phyloP scores from a whole-genome alignment of 768 basidiomycete species.

The Boletus rubescentipes region DNA sequence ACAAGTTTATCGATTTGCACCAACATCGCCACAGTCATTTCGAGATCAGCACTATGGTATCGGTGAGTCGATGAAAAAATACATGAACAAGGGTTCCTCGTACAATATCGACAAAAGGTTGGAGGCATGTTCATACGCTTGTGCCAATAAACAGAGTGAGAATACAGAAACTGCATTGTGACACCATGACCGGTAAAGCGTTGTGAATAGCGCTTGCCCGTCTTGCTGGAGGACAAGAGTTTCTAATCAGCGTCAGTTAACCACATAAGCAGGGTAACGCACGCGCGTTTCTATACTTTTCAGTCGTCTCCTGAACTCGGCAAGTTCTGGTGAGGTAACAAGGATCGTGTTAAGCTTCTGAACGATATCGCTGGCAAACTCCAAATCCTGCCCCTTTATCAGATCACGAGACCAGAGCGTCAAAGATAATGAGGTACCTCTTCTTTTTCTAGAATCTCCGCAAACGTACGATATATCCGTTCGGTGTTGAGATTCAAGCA shows the following conservation, averaged over 20 bases:
- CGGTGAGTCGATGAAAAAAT: not conserved
- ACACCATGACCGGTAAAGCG: slow-evolving; percentile 96
- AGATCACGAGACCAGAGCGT: not conserved
- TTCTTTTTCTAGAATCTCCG: slow-evolving; percentile 97
- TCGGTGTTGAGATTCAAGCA: slow-evolving; percentile 95
- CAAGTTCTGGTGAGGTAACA: slow-evolving; percentile 94
- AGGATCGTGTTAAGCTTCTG: slow-evolving; percentile 97
- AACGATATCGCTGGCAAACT: slow-evolving; percentile 96
- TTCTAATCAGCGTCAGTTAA: slow-evolving; percentile 1
- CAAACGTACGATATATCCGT: slow-evolving; percentile 91
- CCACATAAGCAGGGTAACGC: slow-evolving; percentile 23
- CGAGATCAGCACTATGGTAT: slow-evolving; percentile 78
- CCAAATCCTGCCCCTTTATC: slow-evolving; percentile 69
- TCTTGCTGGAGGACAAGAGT: slow-evolving; percentile 63
- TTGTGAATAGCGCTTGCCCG: slow-evolving; percentile 92
- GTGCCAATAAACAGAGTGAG: slow-evolving; percentile 92
- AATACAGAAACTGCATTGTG: slow-evolving; percentile 98
- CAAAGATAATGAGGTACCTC: slow-evolving; percentile 54
- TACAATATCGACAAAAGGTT: slow-evolving; percentile 96
- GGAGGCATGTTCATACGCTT: slow-evolving; percentile 98
- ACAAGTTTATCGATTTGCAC: slow-evolving; percentile 98
- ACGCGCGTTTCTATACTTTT: slow-evolving; percentile 94
- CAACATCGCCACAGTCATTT: slow-evolving; percentile 91
- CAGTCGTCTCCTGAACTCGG: slow-evolving; percentile 88
- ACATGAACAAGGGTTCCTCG: slow-evolving; percentile 20